Evolutionary conservation across 1,284 basidiomycete species (phyloP).

Genomic region (Garcileccinum viscosum): DNA sequence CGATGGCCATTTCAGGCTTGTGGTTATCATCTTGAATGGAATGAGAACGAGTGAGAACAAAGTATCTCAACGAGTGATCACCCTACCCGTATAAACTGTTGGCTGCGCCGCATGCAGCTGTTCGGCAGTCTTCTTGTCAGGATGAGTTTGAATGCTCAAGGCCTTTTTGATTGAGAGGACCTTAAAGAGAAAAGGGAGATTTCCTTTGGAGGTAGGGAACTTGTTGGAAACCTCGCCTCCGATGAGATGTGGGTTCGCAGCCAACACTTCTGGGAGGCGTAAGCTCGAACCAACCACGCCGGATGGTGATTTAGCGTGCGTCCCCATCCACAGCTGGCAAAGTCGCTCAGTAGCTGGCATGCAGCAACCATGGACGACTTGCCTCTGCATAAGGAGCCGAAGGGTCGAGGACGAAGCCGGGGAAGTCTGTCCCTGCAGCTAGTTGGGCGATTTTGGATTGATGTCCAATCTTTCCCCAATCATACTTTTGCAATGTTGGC

Average conservation of each 20-base stretch:
- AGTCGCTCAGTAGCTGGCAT: conserved; percentile 1
- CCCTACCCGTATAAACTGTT: conserved; percentile 87
- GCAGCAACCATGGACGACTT: conserved; percentile 21
- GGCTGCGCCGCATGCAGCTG: conserved; percentile 77
- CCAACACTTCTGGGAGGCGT: conserved; percentile 68
- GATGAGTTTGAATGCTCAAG: conserved; percentile 96
- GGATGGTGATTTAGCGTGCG: conserved; percentile 90
- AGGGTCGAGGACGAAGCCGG: conserved; percentile 53
- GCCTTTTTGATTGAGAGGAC: conserved; percentile 94
- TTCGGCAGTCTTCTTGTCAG: conserved; percentile 89
- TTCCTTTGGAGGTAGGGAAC: conserved; percentile 69
- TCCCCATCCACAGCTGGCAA: conserved; percentile 96
- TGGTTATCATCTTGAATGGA: conserved; percentile 76
- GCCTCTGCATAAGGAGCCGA: conserved; percentile 64
- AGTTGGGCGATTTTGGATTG: conserved; percentile 66
- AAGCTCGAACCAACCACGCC: conserved; percentile 53
- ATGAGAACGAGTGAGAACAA: conserved; percentile 14
- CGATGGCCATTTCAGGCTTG: conserved; percentile 98
- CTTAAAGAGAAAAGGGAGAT: conserved; percentile 93
- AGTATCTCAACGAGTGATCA: conserved; percentile 5
- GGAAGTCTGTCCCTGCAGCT: conserved; percentile 37
- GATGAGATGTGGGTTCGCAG: conserved; percentile 71
- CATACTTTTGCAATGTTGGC: conserved; percentile 74
- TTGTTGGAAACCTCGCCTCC: conserved; percentile 68
- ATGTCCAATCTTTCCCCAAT: conserved; percentile 74